Base-by-base conservation (phyloP, 1,284 basidiomycete genomes). In the Bjerkandera adusta region DNA sequence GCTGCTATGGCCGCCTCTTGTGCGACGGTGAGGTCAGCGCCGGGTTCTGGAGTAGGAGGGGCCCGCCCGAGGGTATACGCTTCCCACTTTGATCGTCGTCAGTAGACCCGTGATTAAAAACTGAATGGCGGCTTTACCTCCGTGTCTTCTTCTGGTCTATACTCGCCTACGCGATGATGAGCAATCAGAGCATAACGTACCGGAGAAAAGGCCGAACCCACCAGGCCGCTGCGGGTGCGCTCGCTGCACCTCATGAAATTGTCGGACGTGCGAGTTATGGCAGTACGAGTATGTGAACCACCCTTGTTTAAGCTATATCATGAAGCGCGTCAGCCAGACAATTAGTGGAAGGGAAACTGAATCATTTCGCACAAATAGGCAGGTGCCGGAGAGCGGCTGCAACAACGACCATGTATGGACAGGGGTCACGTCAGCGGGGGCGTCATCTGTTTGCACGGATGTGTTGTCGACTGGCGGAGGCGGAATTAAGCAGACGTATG, bases 231-330 rank as follows among this genome's bases (percentile, higher is more conserved):
- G 79, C 44, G 81, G 72, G 54, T 82, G 81, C 44, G 77, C 54
- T 55, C 71, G 73, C 45, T 66, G 55, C 48, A 76, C 71, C 68
- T 91, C 89, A 61, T 86, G 85, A 72, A 96, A 96, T 68, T 96
- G 92, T 47, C 91, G 83, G 52, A 93, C 88, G 68, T 92, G 82
- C 50, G 82, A 77, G 68, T 90, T 88, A 68, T 94, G 92, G 71
- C 93, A 96, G 68, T 96, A 96, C 49, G 90, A 86, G 68, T 96
- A 97, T 34, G 93, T 97, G 71, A 96, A 97, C 94, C 94, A 97
- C 32, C 85, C 79, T 75, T 90, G 87, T 58, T 81, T 79, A 65
- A 87, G 84, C 88, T 91, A 59, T 53, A 50, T 45, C 57, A 45
- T 20, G 43, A 53, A 48, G 55, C 42, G 20, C 34, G 33, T 36